These are phyloP conservation scores for Syzygium grande DNA, from an alignment of 345 rosid species.

Conservation along the genomic window DNA sequence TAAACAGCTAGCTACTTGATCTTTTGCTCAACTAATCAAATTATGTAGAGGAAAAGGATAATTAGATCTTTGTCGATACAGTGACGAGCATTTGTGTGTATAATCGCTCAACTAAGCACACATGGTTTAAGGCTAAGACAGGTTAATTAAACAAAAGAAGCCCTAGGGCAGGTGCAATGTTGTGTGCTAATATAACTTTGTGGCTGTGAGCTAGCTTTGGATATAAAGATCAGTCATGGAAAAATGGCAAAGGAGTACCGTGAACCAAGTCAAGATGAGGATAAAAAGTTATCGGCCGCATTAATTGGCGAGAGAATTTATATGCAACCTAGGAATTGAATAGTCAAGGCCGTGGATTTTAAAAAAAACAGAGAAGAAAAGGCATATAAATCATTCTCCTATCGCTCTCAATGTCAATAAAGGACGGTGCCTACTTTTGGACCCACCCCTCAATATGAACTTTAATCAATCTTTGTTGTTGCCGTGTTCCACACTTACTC, in stretches of 20 bases:
- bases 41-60: not conserved
- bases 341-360: not conserved
- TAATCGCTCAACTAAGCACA: not conserved
- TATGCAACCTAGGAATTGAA: not conserved
- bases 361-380: not conserved
- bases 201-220: not conserved
- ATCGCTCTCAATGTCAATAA: constrained; percentile 11
- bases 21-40: not conserved
- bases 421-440: constrained; percentile 52
- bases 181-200: not conserved
- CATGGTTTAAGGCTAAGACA: not conserved
- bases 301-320: not conserved
- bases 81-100: not conserved
- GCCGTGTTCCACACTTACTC: constrained; percentile 24
- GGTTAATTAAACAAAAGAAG: not conserved
- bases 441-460: constrained; percentile 8
- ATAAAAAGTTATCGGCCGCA: not conserved
- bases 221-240: not conserved
- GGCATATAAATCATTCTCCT: not conserved
- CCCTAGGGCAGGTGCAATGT: not conserved
- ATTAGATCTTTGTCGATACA: not conserved
- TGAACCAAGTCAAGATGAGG: not conserved
- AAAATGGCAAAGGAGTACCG: not conserved
- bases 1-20: not conserved
- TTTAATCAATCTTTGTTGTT: constrained; percentile 1